Conservation (phyloP, 2,329 filamentous ascomycete genomes). For the Colletotrichum paranaense region DNA sequence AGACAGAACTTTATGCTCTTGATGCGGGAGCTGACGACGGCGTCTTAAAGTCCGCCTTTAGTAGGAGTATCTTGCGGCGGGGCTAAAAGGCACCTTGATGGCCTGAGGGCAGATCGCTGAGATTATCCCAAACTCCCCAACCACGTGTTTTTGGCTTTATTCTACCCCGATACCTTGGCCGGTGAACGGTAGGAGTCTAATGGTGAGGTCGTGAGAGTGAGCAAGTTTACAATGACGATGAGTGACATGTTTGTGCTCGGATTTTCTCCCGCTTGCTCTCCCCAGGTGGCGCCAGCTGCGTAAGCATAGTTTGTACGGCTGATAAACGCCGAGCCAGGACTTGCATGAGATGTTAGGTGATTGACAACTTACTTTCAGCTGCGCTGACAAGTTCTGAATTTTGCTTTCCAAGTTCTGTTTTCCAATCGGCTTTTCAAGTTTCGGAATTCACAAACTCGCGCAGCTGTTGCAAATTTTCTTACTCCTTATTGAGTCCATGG, state of each 20-base stretch:
- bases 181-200: background rate
- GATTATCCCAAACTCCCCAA: too few species aligned
- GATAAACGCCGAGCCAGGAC: conserved; percentile 13
- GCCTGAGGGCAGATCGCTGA: background rate
- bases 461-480: background rate
- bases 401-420: background rate
- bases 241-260: background rate
- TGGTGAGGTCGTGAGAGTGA: background rate
- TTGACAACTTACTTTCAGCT: conserved; percentile 9
- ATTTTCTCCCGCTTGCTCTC: background rate
- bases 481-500: background rate
- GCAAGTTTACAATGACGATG: background rate
- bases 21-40: background rate
- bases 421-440: background rate
- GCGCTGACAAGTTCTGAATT: background rate
- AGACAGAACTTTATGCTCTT: background rate
- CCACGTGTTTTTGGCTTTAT: background rate
- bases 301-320: too few species aligned
- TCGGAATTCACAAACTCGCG: background rate
- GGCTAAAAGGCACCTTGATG: conserved; percentile 5
- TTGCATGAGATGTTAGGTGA: conserved; percentile 15
- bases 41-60: background rate
- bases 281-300: background rate
- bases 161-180: too few species aligned
- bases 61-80: background rate